phyloP scores from a whole-genome alignment of 345 rosid species.

The Gossypium mustelinum region DNA sequence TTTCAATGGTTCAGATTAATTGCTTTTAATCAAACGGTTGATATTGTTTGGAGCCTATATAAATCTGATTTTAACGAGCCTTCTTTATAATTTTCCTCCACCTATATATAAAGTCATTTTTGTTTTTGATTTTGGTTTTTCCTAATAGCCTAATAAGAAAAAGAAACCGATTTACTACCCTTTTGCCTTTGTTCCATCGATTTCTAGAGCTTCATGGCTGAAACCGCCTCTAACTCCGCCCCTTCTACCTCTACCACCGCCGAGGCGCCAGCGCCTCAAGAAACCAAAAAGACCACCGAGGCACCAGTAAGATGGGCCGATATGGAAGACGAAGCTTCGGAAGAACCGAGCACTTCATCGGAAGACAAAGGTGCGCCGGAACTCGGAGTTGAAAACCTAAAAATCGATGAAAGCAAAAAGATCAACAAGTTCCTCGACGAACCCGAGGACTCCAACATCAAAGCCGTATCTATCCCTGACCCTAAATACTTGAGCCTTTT shows the following conservation, averaged over 20 bases:
- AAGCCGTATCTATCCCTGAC: conserved; percentile 44
- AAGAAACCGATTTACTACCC: neutral
- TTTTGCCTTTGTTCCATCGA: neutral
- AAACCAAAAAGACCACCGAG: conserved; percentile 21
- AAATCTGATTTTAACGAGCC: too few relatives aligned
- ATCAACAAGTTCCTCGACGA: conserved; percentile 62
- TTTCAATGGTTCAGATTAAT: too few relatives aligned
- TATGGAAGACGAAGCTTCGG: conserved; percentile 48
- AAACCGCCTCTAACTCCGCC: conserved; percentile 17
- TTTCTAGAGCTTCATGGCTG: conserved; percentile 21
- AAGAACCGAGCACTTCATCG: conserved; percentile 34
- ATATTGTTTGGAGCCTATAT: too few relatives aligned
- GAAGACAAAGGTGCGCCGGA: conserved; percentile 30
- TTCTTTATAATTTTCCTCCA: neutral
- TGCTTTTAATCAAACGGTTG: too few relatives aligned
- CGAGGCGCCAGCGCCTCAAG: conserved; percentile 14
- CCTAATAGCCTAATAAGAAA: neutral
- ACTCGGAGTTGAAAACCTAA: conserved; percentile 41
- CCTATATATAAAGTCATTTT: neutral
- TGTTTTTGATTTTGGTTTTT: too few relatives aligned
- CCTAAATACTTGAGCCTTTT: neutral
- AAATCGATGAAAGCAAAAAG: conserved; percentile 49
- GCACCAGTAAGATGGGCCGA: conserved; percentile 58
- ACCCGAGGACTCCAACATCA: conserved; percentile 76
- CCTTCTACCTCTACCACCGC: neutral